A percentile compares a stretch with the other conserved stretches of the same genome.
These are phyloP conservation scores for Chalciporus sp. DNA, from an alignment of 1,284 basidiomycete species.

Conservation along the genomic window DNA sequence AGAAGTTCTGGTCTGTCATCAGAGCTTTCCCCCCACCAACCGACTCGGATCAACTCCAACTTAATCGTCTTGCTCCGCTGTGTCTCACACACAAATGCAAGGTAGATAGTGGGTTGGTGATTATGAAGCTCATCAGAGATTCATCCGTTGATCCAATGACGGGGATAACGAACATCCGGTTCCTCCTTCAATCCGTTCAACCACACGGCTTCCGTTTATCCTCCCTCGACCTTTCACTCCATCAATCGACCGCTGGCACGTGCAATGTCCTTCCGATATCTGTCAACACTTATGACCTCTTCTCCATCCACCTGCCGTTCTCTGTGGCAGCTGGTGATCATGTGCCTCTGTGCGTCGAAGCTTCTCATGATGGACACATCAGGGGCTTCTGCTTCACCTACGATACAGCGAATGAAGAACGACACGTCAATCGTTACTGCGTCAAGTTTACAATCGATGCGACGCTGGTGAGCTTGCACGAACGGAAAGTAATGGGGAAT, in stretches of 20 bases:
- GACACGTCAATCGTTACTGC: too few relatives aligned
- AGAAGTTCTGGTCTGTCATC: background rate
- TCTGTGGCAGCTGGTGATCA: too few relatives aligned
- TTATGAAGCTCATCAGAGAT: too few relatives aligned
- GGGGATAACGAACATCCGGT: too few relatives aligned
- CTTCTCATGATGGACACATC: background rate
- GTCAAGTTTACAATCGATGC: background rate
- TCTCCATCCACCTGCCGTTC: background rate
- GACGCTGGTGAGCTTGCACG: background rate
- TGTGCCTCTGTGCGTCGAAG: background rate
- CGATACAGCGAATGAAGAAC: too few relatives aligned
- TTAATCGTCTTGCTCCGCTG: background rate
- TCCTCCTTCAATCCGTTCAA: background rate
- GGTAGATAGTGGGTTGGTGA: background rate
- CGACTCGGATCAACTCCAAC: background rate
- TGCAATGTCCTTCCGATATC: background rate
- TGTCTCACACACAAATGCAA: background rate
- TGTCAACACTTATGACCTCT: background rate
- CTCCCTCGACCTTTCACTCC: too few relatives aligned
- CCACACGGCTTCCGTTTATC: background rate
- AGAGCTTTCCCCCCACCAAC: background rate
- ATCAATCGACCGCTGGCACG: too few relatives aligned
- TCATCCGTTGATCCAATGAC: too few relatives aligned
- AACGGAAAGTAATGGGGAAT: background rate
- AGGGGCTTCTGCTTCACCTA: background rate